phyloP scores from a whole-genome alignment of 1,284 basidiomycete species.

The Ustilago hordei region DNA sequence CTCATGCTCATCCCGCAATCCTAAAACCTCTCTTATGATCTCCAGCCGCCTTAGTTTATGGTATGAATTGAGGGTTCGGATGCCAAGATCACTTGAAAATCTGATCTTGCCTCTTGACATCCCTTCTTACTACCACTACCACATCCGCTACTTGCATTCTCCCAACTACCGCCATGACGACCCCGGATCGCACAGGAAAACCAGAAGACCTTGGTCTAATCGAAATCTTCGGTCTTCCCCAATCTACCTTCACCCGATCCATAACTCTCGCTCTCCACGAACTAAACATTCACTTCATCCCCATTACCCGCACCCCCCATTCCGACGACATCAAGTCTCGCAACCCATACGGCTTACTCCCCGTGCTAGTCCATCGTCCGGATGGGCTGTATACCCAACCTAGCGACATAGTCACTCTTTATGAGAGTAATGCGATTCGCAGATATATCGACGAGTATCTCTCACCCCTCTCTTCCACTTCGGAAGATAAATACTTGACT shows the following conservation, averaged over 20 bases:
- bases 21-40: too few species aligned
- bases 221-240: slow-evolving; percentile 34
- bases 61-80: too few species aligned
- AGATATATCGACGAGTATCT: slow-evolving; percentile 48
- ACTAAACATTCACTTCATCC: slow-evolving; percentile 39
- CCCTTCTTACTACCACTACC: slow-evolving; percentile 3
- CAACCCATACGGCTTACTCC: slow-evolving; percentile 42
- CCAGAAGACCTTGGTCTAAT: slow-evolving; percentile 45
- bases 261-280: slow-evolving; percentile 38
- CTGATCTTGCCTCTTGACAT: neutral
- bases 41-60: too few species aligned
- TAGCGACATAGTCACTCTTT: slow-evolving; percentile 28
- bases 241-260: slow-evolving; percentile 39
- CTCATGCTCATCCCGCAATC: too few species aligned
- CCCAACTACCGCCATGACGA: slow-evolving; percentile 29
- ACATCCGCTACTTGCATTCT: neutral
- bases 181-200: slow-evolving; percentile 24
- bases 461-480: slow-evolving; percentile 11
- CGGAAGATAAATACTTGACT: slow-evolving; percentile 15
- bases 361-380: slow-evolving; percentile 39
- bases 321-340: slow-evolving; percentile 28
- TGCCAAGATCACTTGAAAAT: neutral
- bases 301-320: slow-evolving; percentile 22
- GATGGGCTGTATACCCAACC: slow-evolving; percentile 40
- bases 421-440: slow-evolving; percentile 40